Conservation (phyloP, 2,329 filamentous ascomycete species). For the Alternaria tenuissima region DNA sequence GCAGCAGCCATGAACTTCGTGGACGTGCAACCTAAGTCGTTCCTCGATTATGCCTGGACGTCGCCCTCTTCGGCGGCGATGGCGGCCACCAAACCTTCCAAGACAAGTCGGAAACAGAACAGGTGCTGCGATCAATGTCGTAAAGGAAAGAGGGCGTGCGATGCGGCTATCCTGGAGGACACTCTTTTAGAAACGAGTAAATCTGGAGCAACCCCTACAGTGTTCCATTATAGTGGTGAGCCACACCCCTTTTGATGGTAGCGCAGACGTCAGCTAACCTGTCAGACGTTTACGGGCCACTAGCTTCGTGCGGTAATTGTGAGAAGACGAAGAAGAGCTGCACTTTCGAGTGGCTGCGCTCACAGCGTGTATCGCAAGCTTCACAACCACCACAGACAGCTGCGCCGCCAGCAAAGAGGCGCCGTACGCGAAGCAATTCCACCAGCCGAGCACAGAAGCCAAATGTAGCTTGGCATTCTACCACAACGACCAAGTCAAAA, state of each 20-base stretch:
- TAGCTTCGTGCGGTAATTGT: conserved; percentile 54
- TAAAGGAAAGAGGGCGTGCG: conserved; percentile 57
- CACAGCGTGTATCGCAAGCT: conserved; percentile 44
- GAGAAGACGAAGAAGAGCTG: conserved; percentile 56
- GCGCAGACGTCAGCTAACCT: conserved; percentile 25
- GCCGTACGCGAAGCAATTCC: conserved; percentile 35
- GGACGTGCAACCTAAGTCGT: conserved; percentile 47
- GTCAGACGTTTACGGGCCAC: conserved; percentile 45
- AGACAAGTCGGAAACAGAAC: conserved; percentile 52
- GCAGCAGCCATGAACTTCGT: conserved; percentile 46
- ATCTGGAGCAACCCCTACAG: conserved; percentile 31
- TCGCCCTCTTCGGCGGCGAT: conserved; percentile 37
- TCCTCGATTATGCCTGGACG: conserved; percentile 50
- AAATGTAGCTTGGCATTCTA: conserved; percentile 5
- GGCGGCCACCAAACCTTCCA: conserved; percentile 37
- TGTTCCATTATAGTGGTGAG: conserved; percentile 50
- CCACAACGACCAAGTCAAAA: not conserved
- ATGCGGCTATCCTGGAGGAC: conserved; percentile 51
- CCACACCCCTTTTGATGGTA: conserved; percentile 4
- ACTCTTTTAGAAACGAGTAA: conserved; percentile 38
- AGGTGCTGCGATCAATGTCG: conserved; percentile 59
- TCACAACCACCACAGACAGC: conserved; percentile 29
- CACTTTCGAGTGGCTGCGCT: conserved; percentile 56
- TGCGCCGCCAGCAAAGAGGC: conserved; percentile 39
- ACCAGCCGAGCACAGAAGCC: conserved; percentile 5